phyloP scores from a whole-genome alignment of 1,284 basidiomycete genomes.

The Ustanciosporium gigantosporum region DNA sequence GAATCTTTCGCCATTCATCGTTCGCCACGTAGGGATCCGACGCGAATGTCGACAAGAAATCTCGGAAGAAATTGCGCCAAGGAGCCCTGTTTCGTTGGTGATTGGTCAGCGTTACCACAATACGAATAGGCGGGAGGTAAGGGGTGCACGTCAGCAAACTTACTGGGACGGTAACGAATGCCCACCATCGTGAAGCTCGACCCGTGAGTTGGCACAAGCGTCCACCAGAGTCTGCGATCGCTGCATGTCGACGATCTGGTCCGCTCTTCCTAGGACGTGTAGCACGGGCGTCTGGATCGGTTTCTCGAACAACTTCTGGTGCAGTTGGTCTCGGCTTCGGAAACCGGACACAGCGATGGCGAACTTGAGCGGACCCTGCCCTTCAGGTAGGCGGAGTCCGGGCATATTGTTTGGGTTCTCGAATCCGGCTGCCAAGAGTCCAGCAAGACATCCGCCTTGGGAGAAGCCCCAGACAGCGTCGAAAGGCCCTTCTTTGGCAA shows the following conservation, averaged over 20 bases:
- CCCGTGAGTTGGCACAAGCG: constrained; percentile 41
- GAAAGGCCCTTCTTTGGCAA: constrained; percentile 51
- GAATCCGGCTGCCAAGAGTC: constrained; percentile 48
- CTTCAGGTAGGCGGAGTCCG: constrained; percentile 27
- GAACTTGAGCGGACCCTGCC: constrained; percentile 46
- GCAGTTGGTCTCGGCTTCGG: constrained; percentile 35
- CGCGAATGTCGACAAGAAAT: constrained; percentile 46
- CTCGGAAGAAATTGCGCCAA: constrained; percentile 57
- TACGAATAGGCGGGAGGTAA: neutral
- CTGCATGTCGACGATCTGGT: constrained; percentile 47
- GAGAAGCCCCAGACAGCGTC: constrained; percentile 57
- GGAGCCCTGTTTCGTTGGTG: no score
- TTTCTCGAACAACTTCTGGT: constrained; percentile 45
- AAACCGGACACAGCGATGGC: constrained; percentile 56
- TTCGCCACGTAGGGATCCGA: constrained; percentile 32
- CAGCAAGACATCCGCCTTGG: constrained; percentile 52
- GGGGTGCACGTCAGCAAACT: constrained; percentile 2
- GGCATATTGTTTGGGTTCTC: constrained; percentile 48
- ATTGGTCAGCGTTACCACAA: no score
- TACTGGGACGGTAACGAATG: constrained; percentile 56
- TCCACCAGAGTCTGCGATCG: constrained; percentile 49
- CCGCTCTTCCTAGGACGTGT: constrained; percentile 45
- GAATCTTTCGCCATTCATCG: constrained; percentile 29
- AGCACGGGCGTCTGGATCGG: constrained; percentile 51
- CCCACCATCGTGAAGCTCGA: constrained; percentile 57